Evolutionary conservation across 208 protist genomes (phyloP).

Genomic region (Jaenimonas drosophilae): DNA sequence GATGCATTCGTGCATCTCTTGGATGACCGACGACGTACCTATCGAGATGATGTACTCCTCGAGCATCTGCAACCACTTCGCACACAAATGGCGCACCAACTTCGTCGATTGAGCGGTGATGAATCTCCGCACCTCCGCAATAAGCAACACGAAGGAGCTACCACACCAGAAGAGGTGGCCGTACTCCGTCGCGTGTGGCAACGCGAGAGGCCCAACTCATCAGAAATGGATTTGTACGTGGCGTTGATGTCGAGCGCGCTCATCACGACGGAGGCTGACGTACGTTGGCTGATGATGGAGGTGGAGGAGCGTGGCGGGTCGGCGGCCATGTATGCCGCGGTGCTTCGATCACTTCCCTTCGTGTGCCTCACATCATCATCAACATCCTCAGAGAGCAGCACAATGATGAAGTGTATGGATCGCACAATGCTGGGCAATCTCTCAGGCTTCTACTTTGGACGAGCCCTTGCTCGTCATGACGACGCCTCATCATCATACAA

Average conservation of each 20-base stretch:
- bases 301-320: not conserved
- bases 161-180: not conserved
- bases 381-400: not conserved
- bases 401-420: not conserved
- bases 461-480: not conserved
- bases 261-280: conserved; percentile 15
- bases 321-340: not conserved
- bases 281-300: too few relatives aligned
- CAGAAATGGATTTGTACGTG: conserved; percentile 55
- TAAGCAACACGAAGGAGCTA: too few relatives aligned
- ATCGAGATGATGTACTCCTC: conserved; percentile 2
- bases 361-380: not conserved
- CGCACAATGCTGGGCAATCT: not conserved
- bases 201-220: too few relatives aligned
- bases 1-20: not conserved
- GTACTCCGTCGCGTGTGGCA: not conserved
- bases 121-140: too few relatives aligned
- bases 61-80: not conserved
- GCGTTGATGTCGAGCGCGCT: conserved; percentile 28
- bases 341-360: not conserved
- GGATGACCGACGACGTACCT: conserved; percentile 1
- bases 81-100: not conserved
- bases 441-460: not conserved
- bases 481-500: not conserved
- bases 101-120: too few relatives aligned